phyloP scores from a whole-genome alignment of 2,329 filamentous ascomycete species.

The Diaporthe aspalathi region DNA sequence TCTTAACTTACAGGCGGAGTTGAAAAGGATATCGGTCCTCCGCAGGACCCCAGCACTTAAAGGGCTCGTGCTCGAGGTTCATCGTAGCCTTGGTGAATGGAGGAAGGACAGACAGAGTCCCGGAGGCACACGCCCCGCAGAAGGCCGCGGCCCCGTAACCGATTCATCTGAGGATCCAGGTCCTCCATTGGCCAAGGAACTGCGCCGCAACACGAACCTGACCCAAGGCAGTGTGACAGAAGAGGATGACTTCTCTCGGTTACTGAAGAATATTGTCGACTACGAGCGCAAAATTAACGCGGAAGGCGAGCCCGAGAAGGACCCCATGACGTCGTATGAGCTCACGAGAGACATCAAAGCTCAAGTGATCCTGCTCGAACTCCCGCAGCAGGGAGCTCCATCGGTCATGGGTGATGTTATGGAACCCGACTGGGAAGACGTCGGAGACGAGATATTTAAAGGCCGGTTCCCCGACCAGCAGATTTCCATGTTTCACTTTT shows the following conservation, averaged over 20 bases:
- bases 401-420: conserved; percentile 13
- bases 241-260: conserved; percentile 15
- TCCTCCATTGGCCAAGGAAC: not conserved
- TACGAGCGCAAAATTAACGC: conserved; percentile 4
- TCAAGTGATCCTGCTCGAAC: conserved; percentile 23
- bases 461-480: conserved; percentile 34
- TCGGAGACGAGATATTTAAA: conserved; percentile 28
- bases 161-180: not conserved
- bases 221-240: conserved; percentile 21
- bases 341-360: conserved; percentile 31
- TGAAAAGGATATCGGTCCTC: conserved; percentile 31
- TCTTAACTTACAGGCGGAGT: conserved; percentile 25
- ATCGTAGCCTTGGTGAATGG: conserved; percentile 21
- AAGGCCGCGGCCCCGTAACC: not conserved
- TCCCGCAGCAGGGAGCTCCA: not conserved
- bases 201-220: conserved; percentile 5
- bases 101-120: not conserved
- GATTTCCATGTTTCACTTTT: conserved; percentile 23
- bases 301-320: not conserved
- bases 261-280: conserved; percentile 18
- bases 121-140: not conserved
- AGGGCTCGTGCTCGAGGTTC: conserved; percentile 17
- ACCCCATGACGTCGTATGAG: conserved; percentile 10
- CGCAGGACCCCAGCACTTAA: conserved; percentile 31
- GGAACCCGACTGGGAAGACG: conserved; percentile 16